These are phyloP conservation scores for Aphanomyces euteiches DNA, from an alignment of 352 stramenopile genomes.

Conservation along the genomic window DNA sequence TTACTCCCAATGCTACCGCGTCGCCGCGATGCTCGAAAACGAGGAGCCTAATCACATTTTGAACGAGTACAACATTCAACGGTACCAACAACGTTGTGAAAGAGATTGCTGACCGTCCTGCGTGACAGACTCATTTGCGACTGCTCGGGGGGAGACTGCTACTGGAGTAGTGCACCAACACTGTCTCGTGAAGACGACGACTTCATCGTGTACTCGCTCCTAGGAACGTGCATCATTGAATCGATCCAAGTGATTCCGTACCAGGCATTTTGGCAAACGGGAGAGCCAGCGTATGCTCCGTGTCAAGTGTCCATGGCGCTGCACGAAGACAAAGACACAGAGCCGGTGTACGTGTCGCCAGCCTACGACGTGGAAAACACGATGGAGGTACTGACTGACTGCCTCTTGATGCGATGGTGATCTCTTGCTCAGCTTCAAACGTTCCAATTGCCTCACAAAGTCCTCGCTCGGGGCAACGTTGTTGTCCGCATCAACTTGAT, in stretches of 20 bases:
- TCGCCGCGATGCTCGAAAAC: constrained; percentile 30
- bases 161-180: constrained; percentile 74
- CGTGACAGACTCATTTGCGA: constrained; percentile 59
- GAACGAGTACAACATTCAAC: constrained; percentile 7
- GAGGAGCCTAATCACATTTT: neutral
- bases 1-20: constrained; percentile 39
- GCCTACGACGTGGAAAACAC: constrained; percentile 47
- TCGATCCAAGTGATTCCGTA: constrained; percentile 63
- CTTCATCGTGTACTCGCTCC: constrained; percentile 60
- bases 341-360: constrained; percentile 50
- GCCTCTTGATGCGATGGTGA: too few relatives aligned
- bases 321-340: constrained; percentile 34
- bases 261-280: constrained; percentile 67
- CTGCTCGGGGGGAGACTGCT: constrained; percentile 59
- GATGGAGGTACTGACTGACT: constrained; percentile 10
- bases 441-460: constrained; percentile 44
- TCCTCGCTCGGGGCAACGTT: constrained; percentile 46
- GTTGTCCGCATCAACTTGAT: constrained; percentile 58
- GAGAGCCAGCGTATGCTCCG: constrained; percentile 62
- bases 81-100: constrained; percentile 30
- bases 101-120: constrained; percentile 27
- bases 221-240: constrained; percentile 42
- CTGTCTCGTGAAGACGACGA: constrained; percentile 48
- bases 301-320: constrained; percentile 54
- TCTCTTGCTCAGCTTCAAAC: constrained; percentile 9